phyloP scores from a whole-genome alignment of 768 basidiomycete genomes.

The Tulasnella sp. region DNA sequence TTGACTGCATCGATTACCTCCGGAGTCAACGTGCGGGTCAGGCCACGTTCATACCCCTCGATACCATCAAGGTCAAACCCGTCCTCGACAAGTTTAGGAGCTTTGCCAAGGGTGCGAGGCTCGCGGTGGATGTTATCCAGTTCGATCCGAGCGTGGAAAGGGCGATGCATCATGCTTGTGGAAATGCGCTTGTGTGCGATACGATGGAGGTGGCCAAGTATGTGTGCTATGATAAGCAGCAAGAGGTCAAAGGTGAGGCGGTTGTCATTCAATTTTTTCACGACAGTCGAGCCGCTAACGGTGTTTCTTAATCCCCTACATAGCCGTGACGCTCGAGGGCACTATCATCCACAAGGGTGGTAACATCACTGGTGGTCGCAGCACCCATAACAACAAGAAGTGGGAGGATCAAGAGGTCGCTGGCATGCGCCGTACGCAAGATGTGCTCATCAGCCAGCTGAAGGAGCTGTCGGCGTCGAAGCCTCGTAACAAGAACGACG shows the following conservation, averaged over 20 bases:
- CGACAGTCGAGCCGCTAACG: no score
- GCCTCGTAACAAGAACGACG: slow-evolving; percentile 75
- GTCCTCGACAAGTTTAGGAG: slow-evolving; percentile 90
- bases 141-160: slow-evolving; percentile 77
- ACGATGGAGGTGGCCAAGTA: slow-evolving; percentile 85
- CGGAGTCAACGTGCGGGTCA: slow-evolving; percentile 89
- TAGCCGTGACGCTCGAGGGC: slow-evolving; percentile 93
- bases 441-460: slow-evolving; percentile 60
- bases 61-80: slow-evolving; percentile 89
- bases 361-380: slow-evolving; percentile 88
- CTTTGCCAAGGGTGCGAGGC: slow-evolving; percentile 74
- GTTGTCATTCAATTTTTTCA: no score
- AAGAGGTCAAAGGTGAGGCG: slow-evolving; percentile 91
- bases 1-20: slow-evolving; percentile 97
- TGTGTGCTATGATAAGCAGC: slow-evolving; percentile 87
- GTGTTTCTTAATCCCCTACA: not conserved
- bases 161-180: slow-evolving; percentile 94
- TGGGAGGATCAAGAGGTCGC: slow-evolving; percentile 94
- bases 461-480: slow-evolving; percentile 76
- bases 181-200: slow-evolving; percentile 90
- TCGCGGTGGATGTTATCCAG: slow-evolving; percentile 79
- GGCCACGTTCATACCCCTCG: slow-evolving; percentile 97
- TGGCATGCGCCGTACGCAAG: slow-evolving; percentile 51
- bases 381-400: slow-evolving; percentile 68
- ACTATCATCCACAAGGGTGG: slow-evolving; percentile 97